Base-by-base conservation (phyloP, 345 rosid genomes). In the Euphorbia tirucalli region DNA sequence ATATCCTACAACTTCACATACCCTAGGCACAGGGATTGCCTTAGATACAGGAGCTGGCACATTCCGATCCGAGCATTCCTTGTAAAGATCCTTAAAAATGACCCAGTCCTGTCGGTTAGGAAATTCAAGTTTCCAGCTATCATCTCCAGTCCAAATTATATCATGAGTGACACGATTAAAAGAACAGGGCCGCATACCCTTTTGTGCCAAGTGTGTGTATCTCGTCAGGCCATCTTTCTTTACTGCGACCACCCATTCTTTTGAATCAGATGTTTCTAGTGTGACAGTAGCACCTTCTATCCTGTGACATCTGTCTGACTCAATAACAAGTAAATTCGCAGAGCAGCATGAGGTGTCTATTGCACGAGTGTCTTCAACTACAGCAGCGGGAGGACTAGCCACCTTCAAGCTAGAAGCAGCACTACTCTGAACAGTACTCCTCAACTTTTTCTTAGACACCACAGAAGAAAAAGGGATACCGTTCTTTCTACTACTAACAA, bases 111-210 rank as follows among this genome's bases (percentile, higher is more conserved):
- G 89, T 58, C 85, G 71, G 49, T 81, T 77, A 15, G 86, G 74
- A 74, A 96, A 96, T 85, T 96, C 99, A 39, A 96, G 86, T 82
- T 85, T 96, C 98, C 96, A 91, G 62, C 80, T 84, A 46, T 84
- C 87, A 80, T 87, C 92, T 65, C 83, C 90, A 0, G 82, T 64
- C 99, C 98, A 96, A 37, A 89, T 76, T 61, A 79, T 67, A 74
- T 85, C 83, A 80, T 88, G 94, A 61, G 89, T 88, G 75, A 86
- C 60, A 21, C 95, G 87, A 79, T 93, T 96, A 64, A 58, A 25
- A 41, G 90, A 72, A 58, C 77, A 74, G 46, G 94, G 89, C 76
- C 87, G 88, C 92, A 93, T 89, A 49, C 68, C 75, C 71, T 83
- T 87, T 39, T 73, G 82, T 1, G 94, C 93, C 76, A 75, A 84